Evolutionary conservation across 2,329 filamentous ascomycete genomes (phyloP), one percentile per base, ranked within the genome.

Genomic region (Ophiocordyceps polyrhachis-furcata): DNA sequence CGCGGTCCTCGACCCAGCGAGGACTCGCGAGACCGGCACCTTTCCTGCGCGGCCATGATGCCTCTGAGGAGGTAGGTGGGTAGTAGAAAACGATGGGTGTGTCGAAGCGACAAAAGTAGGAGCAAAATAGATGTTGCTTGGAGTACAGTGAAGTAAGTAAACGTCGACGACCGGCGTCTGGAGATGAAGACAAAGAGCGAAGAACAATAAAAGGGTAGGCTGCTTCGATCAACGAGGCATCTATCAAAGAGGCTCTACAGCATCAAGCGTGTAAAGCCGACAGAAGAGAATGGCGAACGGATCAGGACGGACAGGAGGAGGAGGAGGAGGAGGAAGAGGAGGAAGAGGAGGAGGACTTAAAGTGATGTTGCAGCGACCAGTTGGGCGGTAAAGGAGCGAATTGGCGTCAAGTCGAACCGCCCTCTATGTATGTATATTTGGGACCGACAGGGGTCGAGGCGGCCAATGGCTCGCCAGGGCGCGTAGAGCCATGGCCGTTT

Each of bases 1-100:
- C 61, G 64, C 49, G 61, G 62, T 62, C 69, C 69, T 65, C 71
- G 72, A 59, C 58, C 73, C 69, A 65, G 73, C 73, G 68, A 67
- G 63, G 69, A 64, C 50, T 69, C 68, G 50, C 62, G 63, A 56
- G 68, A 61, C 55, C 61, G 46, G 29, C 46, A 46, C 46, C 45
- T 49, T 43, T 56, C 46, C 44, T 55, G 51, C 45, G 69, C 68
- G 45, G 71, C 58, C 71, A 75, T 75, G 49, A 56, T 67, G 54
- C 58, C 60, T 53, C 47, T 49, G 48, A 43, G 49, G 51, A 19
- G 12, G 9, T 53, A 41, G 6, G 15, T 20, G 9, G 8, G 25
- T 19, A 17, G 21, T 6, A 6, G 31, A 20, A 19, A 38, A 17
- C 35, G 35, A 19, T 4, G 4, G 35, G 7, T 19, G 7, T 19